Conservation (phyloP, 2,329 filamentous ascomycete species). For the Zasmidium citrigriseum region DNA sequence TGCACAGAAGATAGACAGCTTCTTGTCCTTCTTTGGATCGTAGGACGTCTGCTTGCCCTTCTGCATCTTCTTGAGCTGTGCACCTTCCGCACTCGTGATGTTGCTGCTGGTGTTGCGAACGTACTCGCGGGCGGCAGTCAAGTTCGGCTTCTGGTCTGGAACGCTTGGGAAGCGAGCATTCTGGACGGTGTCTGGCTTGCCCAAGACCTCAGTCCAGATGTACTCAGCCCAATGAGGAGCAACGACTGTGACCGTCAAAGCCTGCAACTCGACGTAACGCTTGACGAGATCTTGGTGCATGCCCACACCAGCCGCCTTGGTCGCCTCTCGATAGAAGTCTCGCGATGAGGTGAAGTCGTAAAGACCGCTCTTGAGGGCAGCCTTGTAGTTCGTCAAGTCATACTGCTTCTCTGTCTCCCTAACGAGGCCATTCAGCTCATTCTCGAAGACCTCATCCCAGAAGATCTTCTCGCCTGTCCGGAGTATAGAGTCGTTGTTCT, state of each 20-base stretch:
- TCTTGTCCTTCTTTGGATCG: constrained; percentile 90
- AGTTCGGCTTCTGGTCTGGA: constrained; percentile 62
- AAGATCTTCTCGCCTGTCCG: constrained; percentile 75
- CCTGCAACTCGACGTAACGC: constrained; percentile 84
- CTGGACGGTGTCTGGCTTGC: constrained; percentile 75
- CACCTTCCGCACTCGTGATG: constrained; percentile 82
- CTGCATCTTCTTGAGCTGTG: constrained; percentile 81
- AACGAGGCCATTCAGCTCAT: constrained; percentile 87
- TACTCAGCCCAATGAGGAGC: constrained; percentile 94
- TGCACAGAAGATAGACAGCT: constrained; percentile 81
- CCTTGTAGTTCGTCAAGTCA: constrained; percentile 75
- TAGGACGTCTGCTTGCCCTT: constrained; percentile 87
- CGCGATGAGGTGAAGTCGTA: constrained; percentile 90
- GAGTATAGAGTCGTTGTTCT: constrained; percentile 61
- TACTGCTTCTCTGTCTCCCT: constrained; percentile 78
- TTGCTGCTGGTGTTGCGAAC: constrained; percentile 72
- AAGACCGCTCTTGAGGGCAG: constrained; percentile 78
- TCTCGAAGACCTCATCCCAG: constrained; percentile 87
- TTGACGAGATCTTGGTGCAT: constrained; percentile 82
- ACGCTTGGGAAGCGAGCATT: constrained; percentile 73
- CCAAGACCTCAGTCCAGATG: constrained; percentile 88
- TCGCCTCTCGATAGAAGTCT: constrained; percentile 86
- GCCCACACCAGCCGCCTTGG: constrained; percentile 72
- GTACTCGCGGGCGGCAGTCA: constrained; percentile 81
- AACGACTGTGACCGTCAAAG: constrained; percentile 77